Conservation (phyloP, 768 basidiomycete genomes). For the Lactifluus volemus region DNA sequence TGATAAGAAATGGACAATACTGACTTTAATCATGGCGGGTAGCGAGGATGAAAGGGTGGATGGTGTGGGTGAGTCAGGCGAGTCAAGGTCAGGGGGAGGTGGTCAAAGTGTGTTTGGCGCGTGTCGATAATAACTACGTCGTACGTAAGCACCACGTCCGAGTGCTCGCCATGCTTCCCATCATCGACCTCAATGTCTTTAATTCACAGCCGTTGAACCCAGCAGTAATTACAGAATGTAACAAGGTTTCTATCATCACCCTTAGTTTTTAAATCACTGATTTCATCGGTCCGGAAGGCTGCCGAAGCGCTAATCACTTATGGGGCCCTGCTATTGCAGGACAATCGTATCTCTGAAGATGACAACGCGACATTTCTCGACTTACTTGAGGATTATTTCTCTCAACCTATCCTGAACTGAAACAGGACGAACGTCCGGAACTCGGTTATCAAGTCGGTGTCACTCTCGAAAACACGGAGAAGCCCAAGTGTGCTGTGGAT, state of each 20-base stretch:
- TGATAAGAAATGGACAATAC: not conserved
- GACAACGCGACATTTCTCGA: constrained; percentile 82
- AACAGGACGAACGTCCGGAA: constrained; percentile 77
- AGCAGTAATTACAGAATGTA: constrained; percentile 50
- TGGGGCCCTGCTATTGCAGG: constrained; percentile 80
- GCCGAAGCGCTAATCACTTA: constrained; percentile 75
- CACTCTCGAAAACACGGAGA: constrained; percentile 95
- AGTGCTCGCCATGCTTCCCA: constrained; percentile 40
- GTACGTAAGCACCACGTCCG: not conserved
- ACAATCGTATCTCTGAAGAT: constrained; percentile 73
- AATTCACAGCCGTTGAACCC: constrained; percentile 34
- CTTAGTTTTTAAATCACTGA: not conserved
- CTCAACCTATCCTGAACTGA: constrained; percentile 53
- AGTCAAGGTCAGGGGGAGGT: not conserved
- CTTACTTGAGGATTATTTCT: constrained; percentile 90
- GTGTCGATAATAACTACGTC: not conserved
- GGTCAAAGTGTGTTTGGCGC: not conserved
- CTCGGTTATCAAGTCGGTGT: constrained; percentile 89
- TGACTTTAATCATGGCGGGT: constrained; percentile 39
- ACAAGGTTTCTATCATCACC: constrained; percentile 37
- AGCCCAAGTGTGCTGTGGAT: constrained; percentile 76
- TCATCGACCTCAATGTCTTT: constrained; percentile 73
- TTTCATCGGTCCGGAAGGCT: constrained; percentile 37
- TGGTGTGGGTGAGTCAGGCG: not conserved
- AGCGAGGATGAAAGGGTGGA: not conserved